Base-by-base conservation (phyloP, 768 basidiomycete species). In the Amanita polypyramis region DNA sequence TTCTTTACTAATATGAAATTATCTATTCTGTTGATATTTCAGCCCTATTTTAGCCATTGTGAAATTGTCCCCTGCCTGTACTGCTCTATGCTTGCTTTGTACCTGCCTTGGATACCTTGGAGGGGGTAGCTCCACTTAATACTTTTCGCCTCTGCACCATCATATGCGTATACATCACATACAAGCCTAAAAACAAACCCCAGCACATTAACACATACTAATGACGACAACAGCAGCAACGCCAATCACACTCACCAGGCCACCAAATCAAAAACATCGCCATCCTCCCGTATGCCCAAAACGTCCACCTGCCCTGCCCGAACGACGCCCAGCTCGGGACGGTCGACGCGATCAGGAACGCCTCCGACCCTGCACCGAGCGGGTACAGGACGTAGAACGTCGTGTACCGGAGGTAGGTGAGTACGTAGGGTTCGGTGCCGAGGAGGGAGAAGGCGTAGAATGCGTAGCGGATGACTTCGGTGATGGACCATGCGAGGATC, bases 341-440 rank as follows among this genome's bases (percentile, higher is more conserved):
- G 4, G 89, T 85, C 1, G 82, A 74, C 58, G 80, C 82, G 58
- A 82, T 84, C 49, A 95, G 73, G 60, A 84, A 77, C 0, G 92
- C 93, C 65, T 99, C 96, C 19, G 89, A 92, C 5, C 77, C 75
- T 1, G 96, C 95, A 38, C 96, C 96, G 19, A 92, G 61, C 4
- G 90, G 93, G 67, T 99, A 98, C n/a, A 97, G 76, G 40, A 92
- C 52, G 64, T 85, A 95, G 66, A 98, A 99, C 6, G 90, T 78
- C 15, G 92, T 87, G 73, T 98, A 99, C 47, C 95, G 90, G 36
- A 85, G 62, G 69, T 75, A 85, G 20, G 80, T 66, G 36, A 89
- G 74, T 12, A 63, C 27, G 17, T 73, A 66, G 15, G 47, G 29
- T 55, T 80, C 76, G 56, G 60, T 54, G 4, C 77, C 77, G 35